Base-by-base conservation (phyloP, 106 monocot species). In the Acorus calamus region DNA sequence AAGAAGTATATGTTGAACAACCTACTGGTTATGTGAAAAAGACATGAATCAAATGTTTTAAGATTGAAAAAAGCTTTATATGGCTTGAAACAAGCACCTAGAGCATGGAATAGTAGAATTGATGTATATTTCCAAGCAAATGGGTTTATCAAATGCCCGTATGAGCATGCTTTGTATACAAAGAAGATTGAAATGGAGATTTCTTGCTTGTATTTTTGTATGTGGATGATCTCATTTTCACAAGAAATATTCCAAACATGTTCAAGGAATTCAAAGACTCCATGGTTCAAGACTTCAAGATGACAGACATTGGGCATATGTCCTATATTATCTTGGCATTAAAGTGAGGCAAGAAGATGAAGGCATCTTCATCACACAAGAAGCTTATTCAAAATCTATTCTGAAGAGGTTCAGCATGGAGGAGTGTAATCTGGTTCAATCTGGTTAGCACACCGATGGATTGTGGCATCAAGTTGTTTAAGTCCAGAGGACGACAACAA, bases 181-280 rank as follows among this genome's bases (percentile, higher is more conserved):
- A n/a, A n/a, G n/a, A n/a, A n/a, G n/a, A n/a, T n/a, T n/a, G n/a
- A n/a, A n/a, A n/a, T n/a, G n/a, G n/a, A n/a, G n/a, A n/a, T n/a
- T n/a, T n/a, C n/a, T n/a, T 69, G 7, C 45, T 69, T 8, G 69
- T 69, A 7, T 10, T 49, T 8, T 45, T 69, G 4, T 60, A 69
- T 51, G 69, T 69, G 9, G 60, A 69, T 69, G 69, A 69, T 47
- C 8, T 69, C 0, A 47, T 69, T 9, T n/a, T 69, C 42, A 50
- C 50, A 1, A 0, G 59, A 2, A 11, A 14, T 10, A 42, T 50
- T 12, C 9, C 8, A 46, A 6, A 3, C 0, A 44, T 44, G 11
- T 5, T 11, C 2, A 2, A 0, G n/a, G 10, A 57, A 4, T 68
- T 68, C 57, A 56, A 58, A 12, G 44, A 47, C 2, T 7, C 2